Percentiles rank a stretch among this genome's conserved stretches.
These are phyloP conservation scores for Venturia aucupariae DNA, from an alignment of 2,329 filamentous ascomycete genomes.

Conservation along the genomic window DNA sequence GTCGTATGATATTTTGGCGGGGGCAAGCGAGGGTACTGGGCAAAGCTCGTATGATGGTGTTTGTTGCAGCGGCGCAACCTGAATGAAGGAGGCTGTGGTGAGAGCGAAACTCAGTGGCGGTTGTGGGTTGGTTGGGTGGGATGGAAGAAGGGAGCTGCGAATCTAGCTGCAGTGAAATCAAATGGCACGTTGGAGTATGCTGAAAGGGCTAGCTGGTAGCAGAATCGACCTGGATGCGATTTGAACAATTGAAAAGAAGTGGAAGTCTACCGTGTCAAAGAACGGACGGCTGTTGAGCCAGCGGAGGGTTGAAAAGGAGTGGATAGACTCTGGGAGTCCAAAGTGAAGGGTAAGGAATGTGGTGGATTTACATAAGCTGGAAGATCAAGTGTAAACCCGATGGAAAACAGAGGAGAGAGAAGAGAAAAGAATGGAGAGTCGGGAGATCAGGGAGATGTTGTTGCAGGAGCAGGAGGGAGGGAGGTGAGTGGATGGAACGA, in stretches of 20 bases:
- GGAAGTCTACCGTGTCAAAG: slow-evolving; percentile 10
- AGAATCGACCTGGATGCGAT: slow-evolving; percentile 12
- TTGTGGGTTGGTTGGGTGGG: too few relatives aligned
- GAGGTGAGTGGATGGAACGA: too few relatives aligned
- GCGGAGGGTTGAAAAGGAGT: slow-evolving; percentile 12
- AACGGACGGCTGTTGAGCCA: not conserved
- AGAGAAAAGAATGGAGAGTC: not conserved
- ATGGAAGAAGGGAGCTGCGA: not conserved
- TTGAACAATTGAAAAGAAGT: slow-evolving; percentile 10
- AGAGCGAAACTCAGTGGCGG: not conserved
- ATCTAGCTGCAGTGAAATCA: too few relatives aligned
- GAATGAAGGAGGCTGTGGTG: not conserved
- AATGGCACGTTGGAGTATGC: not conserved
- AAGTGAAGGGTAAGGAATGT: slow-evolving; percentile 11
- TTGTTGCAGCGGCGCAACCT: not conserved
- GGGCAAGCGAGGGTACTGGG: not conserved
- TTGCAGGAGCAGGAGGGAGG: not conserved
- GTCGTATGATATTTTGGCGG: not conserved
- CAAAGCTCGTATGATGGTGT: not conserved
- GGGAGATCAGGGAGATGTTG: not conserved
- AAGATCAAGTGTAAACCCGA: not conserved
- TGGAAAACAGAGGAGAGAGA: not conserved
- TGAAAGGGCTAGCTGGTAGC: slow-evolving; percentile 10
- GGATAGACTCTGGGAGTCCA: not conserved
- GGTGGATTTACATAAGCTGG: slow-evolving; percentile 7